Evolutionary conservation across 768 basidiomycete genomes (phyloP), one percentile per base, ranked within the genome.

Genomic region (Suillus subluteus): DNA sequence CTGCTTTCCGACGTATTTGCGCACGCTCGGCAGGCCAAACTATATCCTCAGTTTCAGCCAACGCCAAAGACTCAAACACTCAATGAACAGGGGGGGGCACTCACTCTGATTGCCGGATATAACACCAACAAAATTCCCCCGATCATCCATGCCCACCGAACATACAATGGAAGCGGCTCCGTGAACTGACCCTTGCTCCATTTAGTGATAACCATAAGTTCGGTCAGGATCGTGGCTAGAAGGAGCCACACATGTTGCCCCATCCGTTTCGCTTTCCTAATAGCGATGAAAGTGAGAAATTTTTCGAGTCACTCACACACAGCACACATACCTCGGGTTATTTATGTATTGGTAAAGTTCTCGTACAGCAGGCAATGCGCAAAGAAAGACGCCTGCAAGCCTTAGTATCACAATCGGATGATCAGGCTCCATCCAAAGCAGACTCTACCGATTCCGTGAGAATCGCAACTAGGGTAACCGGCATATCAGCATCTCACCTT

Each of bases 361-460:
- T 71, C 94, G 82, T 66, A 90, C 91, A 16, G 94, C 94, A 13
- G 94, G 94, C 40, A 95, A 81, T n/a, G 89, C 94, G 72, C 93
- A 95, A 3, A 95, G 80, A 74, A 95, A 95, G 67, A 95, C 87
- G 67, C 87, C 87, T 18, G 87, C 88, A 12, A 95, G 84, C 41
- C 85, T 79, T 68, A 87, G 79, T 66, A 94, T 91, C 61, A 95
- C 83, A 69, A 95, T 87, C 13, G 93, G 94, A 75, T 95, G 94
- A 76, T 93, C 90, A 43, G 94, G 94, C 73, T 95, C 92, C 89
- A 95, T 91, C 93, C 94, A 95, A 44, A 95, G 82, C 67, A 88
- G 71, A 79, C 79, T 77, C 84, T 87, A 83, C 66, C 55, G 64
- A 62, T 35, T 64, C 69, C 65, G 58, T 82, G 72, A 65, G 64